Evolutionary conservation across 441 rosid genomes (phyloP), one percentile per base, ranked within the genome.

Genomic region (Adansonia gregorii): DNA sequence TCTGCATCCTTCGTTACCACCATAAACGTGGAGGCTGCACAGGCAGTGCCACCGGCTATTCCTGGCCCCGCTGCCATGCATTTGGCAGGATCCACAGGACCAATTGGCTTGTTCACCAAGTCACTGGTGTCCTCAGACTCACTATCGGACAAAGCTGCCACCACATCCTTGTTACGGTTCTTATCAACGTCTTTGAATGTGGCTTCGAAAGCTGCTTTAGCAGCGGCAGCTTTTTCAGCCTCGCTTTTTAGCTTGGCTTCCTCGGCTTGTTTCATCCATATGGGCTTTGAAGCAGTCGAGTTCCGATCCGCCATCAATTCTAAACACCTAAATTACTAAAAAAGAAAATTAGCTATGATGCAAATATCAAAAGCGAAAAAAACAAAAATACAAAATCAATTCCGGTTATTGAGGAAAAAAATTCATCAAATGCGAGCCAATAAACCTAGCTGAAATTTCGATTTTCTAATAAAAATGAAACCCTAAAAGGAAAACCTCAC

Each of bases 241-340:
- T 93, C 89, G 77, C 93, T 94, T 82, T 97, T 97, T 73, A 92
- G 84, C 82, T 97, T 97, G 0, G 98, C 98, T 76, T 93, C 98
- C 80, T 94, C 99, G 1, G 98, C 98, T 72, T 94, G 98, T 83
- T 97, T 97, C 92, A 92, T 84, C 98, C 99, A 94, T 81, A 92
- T 86, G 56, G 99, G 93, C 84, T 91, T 94, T 67, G 76, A 82
- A 64, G 83, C 80, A 35, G 84, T 80, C 66, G 79, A 74, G 54
- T 67, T 82, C 54, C 90, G 87, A 58, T 87, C 93, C 75, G 90
- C 95, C 95, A 76, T 76, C 54, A n/a, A 89, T 84, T 27, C 60
- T 52, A 59, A 52, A 15, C 1, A 15, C 79, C 77, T 51, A 65
- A 73, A 73, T n/a, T 65, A 43, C 20, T 15, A 45, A 45, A 74